These are phyloP conservation scores for Ceratobasidium sp. DNA, from an alignment of 1,284 basidiomycete genomes.

Conservation along the genomic window DNA sequence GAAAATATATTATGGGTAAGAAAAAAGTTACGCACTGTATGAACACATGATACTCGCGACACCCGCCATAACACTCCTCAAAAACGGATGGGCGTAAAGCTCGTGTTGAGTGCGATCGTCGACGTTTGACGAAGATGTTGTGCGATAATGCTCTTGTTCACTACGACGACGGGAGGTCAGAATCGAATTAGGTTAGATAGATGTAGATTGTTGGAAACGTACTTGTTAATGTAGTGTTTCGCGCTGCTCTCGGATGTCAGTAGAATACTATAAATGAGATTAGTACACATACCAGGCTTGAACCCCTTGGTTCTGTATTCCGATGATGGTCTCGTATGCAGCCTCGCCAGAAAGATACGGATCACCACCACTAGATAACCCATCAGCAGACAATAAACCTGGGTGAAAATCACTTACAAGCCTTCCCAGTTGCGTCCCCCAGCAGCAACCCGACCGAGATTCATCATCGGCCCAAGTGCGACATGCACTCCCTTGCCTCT, in stretches of 20 bases:
- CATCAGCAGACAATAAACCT: background rate
- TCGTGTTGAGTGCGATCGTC: slow-evolving; percentile 84
- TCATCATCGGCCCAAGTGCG: slow-evolving; percentile 74
- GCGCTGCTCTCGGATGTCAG: slow-evolving; percentile 59
- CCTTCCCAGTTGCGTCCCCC: slow-evolving; percentile 88
- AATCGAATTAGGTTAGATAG: background rate
- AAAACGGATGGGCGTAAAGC: slow-evolving; percentile 78
- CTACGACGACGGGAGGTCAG: slow-evolving; percentile 55
- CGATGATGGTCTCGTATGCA: slow-evolving; percentile 80
- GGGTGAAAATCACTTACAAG: slow-evolving; percentile 59
- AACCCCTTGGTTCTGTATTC: slow-evolving; percentile 79
- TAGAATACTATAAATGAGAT: no score
- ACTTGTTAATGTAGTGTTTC: slow-evolving; percentile 75
- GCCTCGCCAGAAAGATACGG: slow-evolving; percentile 81
- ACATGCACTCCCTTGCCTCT: slow-evolving; percentile 83
- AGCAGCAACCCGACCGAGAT: slow-evolving; percentile 72
- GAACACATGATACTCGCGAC: slow-evolving; percentile 85
- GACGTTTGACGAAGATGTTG: slow-evolving; percentile 71
- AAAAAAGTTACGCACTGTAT: slow-evolving; percentile 59
- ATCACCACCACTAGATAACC: slow-evolving; percentile 65
- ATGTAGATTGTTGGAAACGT: no score
- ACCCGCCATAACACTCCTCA: slow-evolving; percentile 81
- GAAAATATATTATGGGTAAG: no score
- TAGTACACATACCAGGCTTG: slow-evolving; percentile 65
- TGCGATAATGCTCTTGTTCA: slow-evolving; percentile 76